Percentiles rank a stretch among this genome's conserved stretches.
phyloP scores from a whole-genome alignment of 768 basidiomycete species.

The Paxillus ammoniavirescens region DNA sequence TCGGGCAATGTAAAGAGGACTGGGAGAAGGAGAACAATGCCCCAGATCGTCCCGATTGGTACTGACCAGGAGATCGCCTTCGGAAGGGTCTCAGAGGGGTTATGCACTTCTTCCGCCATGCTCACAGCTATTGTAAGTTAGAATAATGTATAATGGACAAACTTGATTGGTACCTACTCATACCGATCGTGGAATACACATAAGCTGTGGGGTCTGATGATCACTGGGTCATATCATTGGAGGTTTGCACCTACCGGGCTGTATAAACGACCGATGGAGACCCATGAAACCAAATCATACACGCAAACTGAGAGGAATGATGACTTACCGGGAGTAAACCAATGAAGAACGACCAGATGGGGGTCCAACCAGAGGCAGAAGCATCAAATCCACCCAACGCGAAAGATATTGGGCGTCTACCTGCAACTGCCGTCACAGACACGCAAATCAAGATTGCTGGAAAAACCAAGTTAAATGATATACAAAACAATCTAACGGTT shows the following conservation, averaged over 20 bases:
- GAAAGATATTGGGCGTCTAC: slow-evolving; percentile 52
- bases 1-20: slow-evolving; percentile 66
- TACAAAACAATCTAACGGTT: neutral
- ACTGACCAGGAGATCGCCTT: slow-evolving; percentile 53
- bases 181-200: slow-evolving; percentile 58
- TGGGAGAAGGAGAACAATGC: slow-evolving; percentile 57
- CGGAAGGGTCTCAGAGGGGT: slow-evolving; percentile 55
- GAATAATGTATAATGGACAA: neutral
- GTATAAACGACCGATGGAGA: neutral
- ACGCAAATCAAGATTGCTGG: slow-evolving; percentile 57
- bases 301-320: neutral
- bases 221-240: neutral
- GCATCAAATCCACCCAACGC: slow-evolving; percentile 60
- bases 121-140: slow-evolving; percentile 45
- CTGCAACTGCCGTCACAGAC: slow-evolving; percentile 55
- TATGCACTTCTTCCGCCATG: slow-evolving; percentile 67
- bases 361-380: slow-evolving; percentile 61
- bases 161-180: slow-evolving; percentile 40
- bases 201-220: slow-evolving; percentile 40
- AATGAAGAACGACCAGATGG: slow-evolving; percentile 70
- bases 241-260: slow-evolving; percentile 26
- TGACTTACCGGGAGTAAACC: slow-evolving; percentile 53
- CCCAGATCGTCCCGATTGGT: slow-evolving; percentile 50
- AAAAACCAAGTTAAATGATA: slow-evolving; percentile 12
- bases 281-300: neutral